Conservation (phyloP, 345 rosid genomes). For the Bruguiera gymnorhiza region DNA sequence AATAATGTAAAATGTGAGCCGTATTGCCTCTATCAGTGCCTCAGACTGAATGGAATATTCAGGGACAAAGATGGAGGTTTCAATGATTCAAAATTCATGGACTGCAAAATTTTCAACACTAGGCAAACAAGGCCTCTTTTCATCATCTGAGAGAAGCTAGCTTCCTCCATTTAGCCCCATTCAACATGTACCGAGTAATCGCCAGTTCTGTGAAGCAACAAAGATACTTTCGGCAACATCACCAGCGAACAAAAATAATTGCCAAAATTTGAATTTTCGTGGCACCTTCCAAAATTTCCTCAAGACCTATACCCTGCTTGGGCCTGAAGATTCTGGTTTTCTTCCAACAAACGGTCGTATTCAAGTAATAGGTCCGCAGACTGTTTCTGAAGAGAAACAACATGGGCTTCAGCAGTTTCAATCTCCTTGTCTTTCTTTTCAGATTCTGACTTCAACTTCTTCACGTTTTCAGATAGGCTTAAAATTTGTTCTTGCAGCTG, state of each 20-base stretch:
- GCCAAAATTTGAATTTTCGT: conserved; percentile 7
- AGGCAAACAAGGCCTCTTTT: neutral
- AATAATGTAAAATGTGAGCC: too few species aligned
- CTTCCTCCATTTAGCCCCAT: conserved; percentile 1
- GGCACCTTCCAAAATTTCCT: conserved; percentile 20
- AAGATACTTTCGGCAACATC: conserved; percentile 11
- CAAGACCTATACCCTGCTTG: conserved; percentile 47
- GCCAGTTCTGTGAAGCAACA: conserved; percentile 13
- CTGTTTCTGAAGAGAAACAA: conserved; percentile 72
- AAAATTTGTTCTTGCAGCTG: conserved; percentile 49
- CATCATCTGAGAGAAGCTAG: neutral
- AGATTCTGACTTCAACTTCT: conserved; percentile 60
- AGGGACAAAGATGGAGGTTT: conserved; percentile 11
- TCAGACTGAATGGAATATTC: conserved; percentile 3
- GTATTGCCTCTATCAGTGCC: too few species aligned
- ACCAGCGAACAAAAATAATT: neutral
- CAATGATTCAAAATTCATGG: conserved; percentile 5
- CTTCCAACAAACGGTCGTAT: conserved; percentile 79
- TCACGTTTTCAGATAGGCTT: conserved; percentile 44
- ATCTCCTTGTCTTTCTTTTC: conserved; percentile 67
- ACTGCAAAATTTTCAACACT: conserved; percentile 28
- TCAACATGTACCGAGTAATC: neutral
- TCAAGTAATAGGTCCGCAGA: conserved; percentile 81
- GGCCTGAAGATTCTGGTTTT: conserved; percentile 82
- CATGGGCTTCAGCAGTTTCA: conserved; percentile 79